Evolutionary conservation across 1,139 yeast genomes (phyloP).

Genomic region (Yamadazyma diddensiae): DNA sequence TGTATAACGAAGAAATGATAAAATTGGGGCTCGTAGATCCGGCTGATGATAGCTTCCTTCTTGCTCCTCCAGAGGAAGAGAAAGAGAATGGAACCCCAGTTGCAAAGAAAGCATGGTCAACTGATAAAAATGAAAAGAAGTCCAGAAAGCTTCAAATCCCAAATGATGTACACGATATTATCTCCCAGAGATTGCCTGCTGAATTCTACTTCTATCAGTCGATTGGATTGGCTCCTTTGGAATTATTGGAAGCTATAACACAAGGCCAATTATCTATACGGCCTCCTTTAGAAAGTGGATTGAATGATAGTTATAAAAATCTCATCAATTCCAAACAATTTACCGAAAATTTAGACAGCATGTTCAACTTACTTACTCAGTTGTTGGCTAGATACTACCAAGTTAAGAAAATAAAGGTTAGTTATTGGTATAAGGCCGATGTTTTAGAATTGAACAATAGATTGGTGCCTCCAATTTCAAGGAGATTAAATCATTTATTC

Average conservation of each 20-base stretch:
- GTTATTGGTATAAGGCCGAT: slow-evolving; percentile 59
- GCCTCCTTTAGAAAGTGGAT: slow-evolving; percentile 69
- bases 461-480: slow-evolving; percentile 39
- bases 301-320: slow-evolving; percentile 54
- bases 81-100: slow-evolving; percentile 3
- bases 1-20: slow-evolving; percentile 43
- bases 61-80: slow-evolving; percentile 4
- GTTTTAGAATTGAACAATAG: slow-evolving; percentile 50
- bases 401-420: slow-evolving; percentile 59
- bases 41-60: slow-evolving; percentile 6
- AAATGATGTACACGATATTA: slow-evolving; percentile 74
- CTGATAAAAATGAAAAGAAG: slow-evolving; percentile 2
- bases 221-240: slow-evolving; percentile 68
- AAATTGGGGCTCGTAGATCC: slow-evolving; percentile 25
- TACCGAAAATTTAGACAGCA: slow-evolving; percentile 52
- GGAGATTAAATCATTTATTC: slow-evolving; percentile 31
- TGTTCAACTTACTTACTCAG: slow-evolving; percentile 67
- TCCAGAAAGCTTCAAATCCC: slow-evolving; percentile 48
- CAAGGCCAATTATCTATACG: slow-evolving; percentile 63
- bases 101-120: slow-evolving; percentile 1
- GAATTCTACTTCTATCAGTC: slow-evolving; percentile 82
- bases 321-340: slow-evolving; percentile 48
- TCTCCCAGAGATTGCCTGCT: slow-evolving; percentile 84
- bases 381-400: slow-evolving; percentile 84
- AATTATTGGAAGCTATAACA: slow-evolving; percentile 64